Evolutionary conservation across 2,329 filamentous ascomycete species (phyloP).

Genomic region (Lachnellula suecica): DNA sequence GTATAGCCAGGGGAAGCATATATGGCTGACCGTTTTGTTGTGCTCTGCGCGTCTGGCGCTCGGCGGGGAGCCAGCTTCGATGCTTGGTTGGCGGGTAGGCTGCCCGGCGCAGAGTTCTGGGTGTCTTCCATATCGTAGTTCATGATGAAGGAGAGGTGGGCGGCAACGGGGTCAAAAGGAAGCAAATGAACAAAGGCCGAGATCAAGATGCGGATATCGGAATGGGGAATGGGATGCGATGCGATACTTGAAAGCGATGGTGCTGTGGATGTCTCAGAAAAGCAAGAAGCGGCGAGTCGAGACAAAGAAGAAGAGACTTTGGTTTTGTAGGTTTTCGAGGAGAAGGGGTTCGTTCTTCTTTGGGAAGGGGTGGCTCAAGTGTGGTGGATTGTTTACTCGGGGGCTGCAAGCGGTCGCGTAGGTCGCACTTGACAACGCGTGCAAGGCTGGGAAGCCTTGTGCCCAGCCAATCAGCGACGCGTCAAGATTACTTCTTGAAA

Average conservation of each 20-base stretch:
- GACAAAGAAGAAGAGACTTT: constrained; percentile 8
- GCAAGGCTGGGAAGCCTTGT: constrained; percentile 9
- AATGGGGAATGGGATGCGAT: constrained; percentile 9
- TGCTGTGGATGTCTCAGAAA: constrained; percentile 1
- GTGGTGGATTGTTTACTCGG: constrained; percentile 13
- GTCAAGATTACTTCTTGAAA: constrained; percentile 22
- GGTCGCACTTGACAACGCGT: constrained; percentile 15
- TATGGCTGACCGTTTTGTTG: constrained; percentile 68
- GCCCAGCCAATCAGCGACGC: constrained; percentile 24
- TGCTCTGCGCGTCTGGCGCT: constrained; percentile 67
- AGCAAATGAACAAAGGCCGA: constrained; percentile 9
- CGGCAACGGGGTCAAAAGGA: constrained; percentile 1
- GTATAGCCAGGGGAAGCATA: background rate
- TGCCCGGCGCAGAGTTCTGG: constrained; percentile 67
- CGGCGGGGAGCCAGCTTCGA: constrained; percentile 61
- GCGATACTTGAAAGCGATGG: constrained; percentile 17
- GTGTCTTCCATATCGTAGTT: constrained; percentile 52
- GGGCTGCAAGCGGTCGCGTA: background rate
- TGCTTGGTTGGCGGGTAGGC: constrained; percentile 48
- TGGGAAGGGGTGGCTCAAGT: background rate
- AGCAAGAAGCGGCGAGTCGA: constrained; percentile 6
- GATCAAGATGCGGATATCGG: constrained; percentile 20
- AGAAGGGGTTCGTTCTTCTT: background rate
- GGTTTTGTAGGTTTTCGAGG: constrained; percentile 17
- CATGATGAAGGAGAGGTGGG: constrained; percentile 29